Base-by-base conservation (phyloP, 768 basidiomycete genomes). In the Pisolithus marmoratus region DNA sequence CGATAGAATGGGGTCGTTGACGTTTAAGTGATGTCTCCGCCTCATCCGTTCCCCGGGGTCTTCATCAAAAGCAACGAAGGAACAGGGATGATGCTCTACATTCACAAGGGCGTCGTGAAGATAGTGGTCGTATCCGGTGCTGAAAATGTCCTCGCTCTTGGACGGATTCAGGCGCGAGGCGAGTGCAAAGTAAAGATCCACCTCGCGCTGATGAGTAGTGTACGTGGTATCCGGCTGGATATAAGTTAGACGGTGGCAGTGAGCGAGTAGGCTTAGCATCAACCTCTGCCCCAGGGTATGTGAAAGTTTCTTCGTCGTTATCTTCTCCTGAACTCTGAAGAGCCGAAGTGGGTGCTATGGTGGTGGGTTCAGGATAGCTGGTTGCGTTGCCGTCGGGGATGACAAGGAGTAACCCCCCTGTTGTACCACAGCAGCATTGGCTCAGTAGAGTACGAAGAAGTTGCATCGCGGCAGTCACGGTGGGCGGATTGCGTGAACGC, bases 71-170 rank as follows among this genome's bases (percentile, higher is more conserved):
- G 72, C 70, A 22, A 75, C 58, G 31, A 70, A 74, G 60, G 82
- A 87, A 17, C 81, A 81, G 5, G 75, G 70, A 56, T 89, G 86
- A 48, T 69, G 72, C 63, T 87, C 83, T 46, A 91, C 84, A 11
- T 80, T 74, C 27, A 77, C 58, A 17, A 91, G 66, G 7, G 89
- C 90, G 58, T 93, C 91, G 24, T 77, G 76, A 31, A 93, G 77
- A 67, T 93, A 94, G 59, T 88, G 83, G 41, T 89, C 85, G 55
- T 91, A 90, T 22, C 87, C 85, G 3, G 90, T 91, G 64, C 89
- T 91, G 72, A 91, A 90, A 15, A 76, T 79, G 55, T 88, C 84
- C 37, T 77, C 78, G 54, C 73, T 76, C 58, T 87, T 83, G 17
- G 78, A 77, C 24, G 85, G 85, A 59, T 90, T 84, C 17, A 89